Evolutionary conservation across 345 rosid species (phyloP).

Genomic region (Salix arbutifolia): DNA sequence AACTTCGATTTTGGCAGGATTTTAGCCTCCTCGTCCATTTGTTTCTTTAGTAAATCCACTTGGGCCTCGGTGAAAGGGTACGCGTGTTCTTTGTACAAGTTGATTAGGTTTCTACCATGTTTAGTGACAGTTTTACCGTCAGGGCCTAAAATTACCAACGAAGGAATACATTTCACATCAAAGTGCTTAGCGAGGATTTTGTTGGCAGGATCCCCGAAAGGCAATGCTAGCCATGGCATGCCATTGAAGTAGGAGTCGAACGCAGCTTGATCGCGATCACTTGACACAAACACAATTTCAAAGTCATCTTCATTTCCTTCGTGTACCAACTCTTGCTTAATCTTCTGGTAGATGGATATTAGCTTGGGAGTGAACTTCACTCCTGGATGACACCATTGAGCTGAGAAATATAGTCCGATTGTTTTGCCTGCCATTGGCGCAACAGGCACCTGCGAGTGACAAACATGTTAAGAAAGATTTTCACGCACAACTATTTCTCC

Average conservation of each 20-base stretch:
- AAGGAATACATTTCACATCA: constrained; percentile 50
- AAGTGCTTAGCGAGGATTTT: constrained; percentile 40
- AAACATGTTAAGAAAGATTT: neutral
- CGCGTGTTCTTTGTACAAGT: constrained; percentile 48
- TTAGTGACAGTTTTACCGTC: constrained; percentile 56
- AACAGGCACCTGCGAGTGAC: constrained; percentile 38
- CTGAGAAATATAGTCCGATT: constrained; percentile 52
- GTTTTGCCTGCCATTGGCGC: constrained; percentile 47
- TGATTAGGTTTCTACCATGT: constrained; percentile 45
- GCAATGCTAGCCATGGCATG: constrained; percentile 61
- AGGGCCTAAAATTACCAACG: constrained; percentile 49
- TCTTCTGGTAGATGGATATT: constrained; percentile 43
- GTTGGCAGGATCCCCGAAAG: constrained; percentile 40
- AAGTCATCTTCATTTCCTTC: constrained; percentile 35
- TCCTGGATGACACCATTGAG: constrained; percentile 57
- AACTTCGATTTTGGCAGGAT: constrained; percentile 35
- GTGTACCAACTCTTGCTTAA: constrained; percentile 27
- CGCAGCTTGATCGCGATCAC: constrained; percentile 32
- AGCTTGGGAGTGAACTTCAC: constrained; percentile 48
- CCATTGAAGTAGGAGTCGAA: constrained; percentile 34
- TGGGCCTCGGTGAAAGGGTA: constrained; percentile 52
- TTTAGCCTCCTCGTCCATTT: constrained; percentile 50
- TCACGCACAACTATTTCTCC: neutral
- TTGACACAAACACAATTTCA: constrained; percentile 48
- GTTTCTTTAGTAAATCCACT: constrained; percentile 35